These are phyloP conservation scores for Dictyostelium firmibasis DNA, from an alignment of 78 protist species.

Conservation along the genomic window DNA sequence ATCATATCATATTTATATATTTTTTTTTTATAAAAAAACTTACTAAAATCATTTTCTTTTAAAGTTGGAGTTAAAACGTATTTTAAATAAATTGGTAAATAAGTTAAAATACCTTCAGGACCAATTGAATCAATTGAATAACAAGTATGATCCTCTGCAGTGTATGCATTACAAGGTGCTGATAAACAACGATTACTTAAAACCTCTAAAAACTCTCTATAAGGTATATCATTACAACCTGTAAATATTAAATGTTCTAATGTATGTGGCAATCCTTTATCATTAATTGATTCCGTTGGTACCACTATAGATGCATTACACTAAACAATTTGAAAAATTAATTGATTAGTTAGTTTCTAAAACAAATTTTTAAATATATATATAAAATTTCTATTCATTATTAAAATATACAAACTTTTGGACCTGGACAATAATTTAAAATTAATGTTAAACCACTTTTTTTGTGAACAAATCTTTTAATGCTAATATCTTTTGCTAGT, in stretches of 20 bases:
- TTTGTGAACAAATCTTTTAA: constrained; percentile 20
- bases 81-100: constrained; percentile 25
- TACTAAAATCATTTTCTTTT: constrained; percentile 33
- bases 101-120: constrained; percentile 36
- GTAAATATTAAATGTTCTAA: constrained; percentile 88
- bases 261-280: constrained; percentile 85
- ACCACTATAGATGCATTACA: constrained; percentile 67
- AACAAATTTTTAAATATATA: no score
- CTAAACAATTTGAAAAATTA: background rate
- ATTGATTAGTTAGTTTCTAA: no score
- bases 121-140: constrained; percentile 60
- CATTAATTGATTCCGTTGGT: constrained; percentile 78
- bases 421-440: constrained; percentile 61
- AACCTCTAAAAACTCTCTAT: constrained; percentile 50
- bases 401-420: constrained; percentile 44
- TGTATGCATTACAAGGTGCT: constrained; percentile 74
- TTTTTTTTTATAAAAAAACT: background rate
- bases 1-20: background rate
- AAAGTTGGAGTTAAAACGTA: constrained; percentile 38
- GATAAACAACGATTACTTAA: constrained; percentile 56
- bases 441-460: background rate
- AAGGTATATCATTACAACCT: constrained; percentile 67
- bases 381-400: no score
- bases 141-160: constrained; percentile 80
- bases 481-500: background rate